Evolutionary conservation across 192 early-diverging fungal species (phyloP), one percentile per base, ranked within the genome.

Genomic region (Coemansia aciculifera): DNA sequence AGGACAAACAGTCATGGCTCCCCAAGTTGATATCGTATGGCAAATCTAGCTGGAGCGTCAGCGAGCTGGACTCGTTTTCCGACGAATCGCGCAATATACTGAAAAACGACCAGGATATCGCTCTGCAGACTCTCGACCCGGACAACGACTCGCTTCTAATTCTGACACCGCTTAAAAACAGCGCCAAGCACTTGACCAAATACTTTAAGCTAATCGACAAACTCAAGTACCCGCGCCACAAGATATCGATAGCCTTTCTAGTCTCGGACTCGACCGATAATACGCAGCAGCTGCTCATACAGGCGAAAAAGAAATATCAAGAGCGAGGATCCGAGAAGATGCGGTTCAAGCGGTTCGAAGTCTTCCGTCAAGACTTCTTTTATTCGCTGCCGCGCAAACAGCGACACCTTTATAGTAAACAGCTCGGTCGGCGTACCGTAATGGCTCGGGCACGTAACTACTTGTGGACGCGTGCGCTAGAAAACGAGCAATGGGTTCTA

Each of bases 221-320:
- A 32, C 57, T 90, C 8, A 78, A 83, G 11, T 91, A 89, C 52
- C 89, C 89, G 1, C 84, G 88, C 17, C 60, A 84, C 40, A 81
- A 85, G 51, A 86, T 89, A 15, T 91, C 90, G 0, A 72, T 91
- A 12, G 90, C 86, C 0, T 90, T 90, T 66, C 84, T 90, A 12
- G 89, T 90, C 1, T 89, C 87, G 1, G 88, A 88, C 59, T 84
- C 84, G 0, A 77, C 70, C 0, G 90, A 91, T 52, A 72, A 74
- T 15, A 91, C 90, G 0, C 75, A 89, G 29, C 67, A 85, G 29
- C 77, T 78, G 52, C 68, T 90, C 9, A 54, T 81, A 24, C 68
- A 81, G 66, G 69, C 74, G n/a, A 64, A 69, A 0, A 51, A 63
- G 32, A 73, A 68, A 74, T 81, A 81, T 65, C 79, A 81, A 21